Conservation (phyloP, 2,329 filamentous ascomycete species). For the Didymella segeticola region DNA sequence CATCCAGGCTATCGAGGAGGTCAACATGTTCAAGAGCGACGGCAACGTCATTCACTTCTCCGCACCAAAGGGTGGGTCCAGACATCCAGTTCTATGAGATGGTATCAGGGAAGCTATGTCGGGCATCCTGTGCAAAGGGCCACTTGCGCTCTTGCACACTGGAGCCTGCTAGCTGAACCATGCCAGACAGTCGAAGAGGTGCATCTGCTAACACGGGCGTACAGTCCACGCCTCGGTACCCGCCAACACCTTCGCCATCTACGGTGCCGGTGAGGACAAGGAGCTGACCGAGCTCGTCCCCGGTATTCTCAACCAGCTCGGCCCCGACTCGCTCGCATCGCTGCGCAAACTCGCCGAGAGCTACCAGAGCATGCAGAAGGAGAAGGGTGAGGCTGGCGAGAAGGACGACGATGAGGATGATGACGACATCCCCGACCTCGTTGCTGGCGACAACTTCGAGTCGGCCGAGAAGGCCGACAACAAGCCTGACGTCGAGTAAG, state of each 20-base stretch:
- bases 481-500: constrained; percentile 82
- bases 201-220: constrained; percentile 17
- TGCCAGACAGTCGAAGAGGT: neutral
- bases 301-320: constrained; percentile 99
- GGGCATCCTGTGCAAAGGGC: neutral
- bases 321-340: constrained; percentile 95
- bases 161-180: neutral
- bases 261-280: constrained; percentile 98
- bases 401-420: constrained; percentile 68
- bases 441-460: constrained; percentile 98
- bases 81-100: neutral
- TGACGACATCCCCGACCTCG: constrained; percentile 95
- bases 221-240: constrained; percentile 95
- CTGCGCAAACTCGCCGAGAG: constrained; percentile 98
- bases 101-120: neutral
- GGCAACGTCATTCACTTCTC: constrained; percentile 99
- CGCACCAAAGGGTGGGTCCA: constrained; percentile 85
- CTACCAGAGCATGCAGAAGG: constrained; percentile 99
- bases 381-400: constrained; percentile 76
- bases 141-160: neutral
- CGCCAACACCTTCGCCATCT: constrained; percentile 99
- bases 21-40: constrained; percentile 99
- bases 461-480: constrained; percentile 53
- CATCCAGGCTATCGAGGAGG: constrained; percentile 99
- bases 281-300: constrained; percentile 99